phyloP scores from a whole-genome alignment of 148 eudicot species.

The Linanthus parryae region DNA sequence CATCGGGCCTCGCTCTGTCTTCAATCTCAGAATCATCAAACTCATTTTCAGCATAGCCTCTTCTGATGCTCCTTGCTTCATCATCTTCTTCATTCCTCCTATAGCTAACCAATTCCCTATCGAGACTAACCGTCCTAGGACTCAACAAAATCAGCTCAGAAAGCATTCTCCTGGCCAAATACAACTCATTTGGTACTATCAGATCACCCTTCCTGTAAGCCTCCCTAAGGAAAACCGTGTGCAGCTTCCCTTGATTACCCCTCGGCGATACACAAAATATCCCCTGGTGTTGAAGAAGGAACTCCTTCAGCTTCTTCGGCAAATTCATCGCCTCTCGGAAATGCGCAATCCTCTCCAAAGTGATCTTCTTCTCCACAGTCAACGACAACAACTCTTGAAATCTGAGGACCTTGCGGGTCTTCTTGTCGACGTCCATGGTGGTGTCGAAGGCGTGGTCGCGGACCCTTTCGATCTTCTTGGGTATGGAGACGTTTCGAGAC shows the following conservation, averaged over 20 bases:
- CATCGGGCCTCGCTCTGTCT: no score
- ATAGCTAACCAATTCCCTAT: conserved; percentile 46
- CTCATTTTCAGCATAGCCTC: conserved; percentile 14
- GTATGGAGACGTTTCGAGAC: conserved; percentile 79
- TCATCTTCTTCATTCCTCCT: conserved; percentile 32
- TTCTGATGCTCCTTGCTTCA: conserved; percentile 13
- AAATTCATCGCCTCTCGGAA: conserved; percentile 69
- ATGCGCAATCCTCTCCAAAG: conserved; percentile 94
- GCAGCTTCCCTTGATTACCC: conserved; percentile 94
- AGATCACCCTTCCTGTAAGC: conserved; percentile 84
- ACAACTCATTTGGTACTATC: conserved; percentile 80
- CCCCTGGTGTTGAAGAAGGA: conserved; percentile 89
- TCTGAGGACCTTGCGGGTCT: conserved; percentile 67
- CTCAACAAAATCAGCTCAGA: conserved; percentile 61
- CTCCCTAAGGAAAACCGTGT: conserved; percentile 89
- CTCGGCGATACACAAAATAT: conserved; percentile 90
- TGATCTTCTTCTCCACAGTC: conserved; percentile 96
- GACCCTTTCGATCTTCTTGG: conserved; percentile 53
- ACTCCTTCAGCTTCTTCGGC: conserved; percentile 87
- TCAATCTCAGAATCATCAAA: conserved; percentile 3
- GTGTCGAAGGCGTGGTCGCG: conserved; percentile 84
- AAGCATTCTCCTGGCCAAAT: conserved; percentile 82
- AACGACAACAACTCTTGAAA: conserved; percentile 77
- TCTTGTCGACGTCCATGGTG: conserved; percentile 94
- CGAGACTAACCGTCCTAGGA: conserved; percentile 57